Evolutionary conservation across 305 asterid genomes (phyloP).

Genomic region (Striga hermonthica): DNA sequence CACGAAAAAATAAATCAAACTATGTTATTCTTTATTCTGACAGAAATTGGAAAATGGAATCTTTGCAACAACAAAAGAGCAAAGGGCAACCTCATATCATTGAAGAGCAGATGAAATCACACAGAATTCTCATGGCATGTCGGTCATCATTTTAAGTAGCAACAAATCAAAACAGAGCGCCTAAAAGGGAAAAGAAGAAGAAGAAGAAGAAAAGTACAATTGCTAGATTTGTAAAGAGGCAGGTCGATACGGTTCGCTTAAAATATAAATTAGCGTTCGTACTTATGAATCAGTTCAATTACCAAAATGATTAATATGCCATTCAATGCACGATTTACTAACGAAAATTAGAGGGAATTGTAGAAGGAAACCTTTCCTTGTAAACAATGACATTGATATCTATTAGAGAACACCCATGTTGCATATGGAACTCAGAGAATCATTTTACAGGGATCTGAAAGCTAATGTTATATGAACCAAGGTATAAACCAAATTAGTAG

Average conservation of each 20-base stretch:
- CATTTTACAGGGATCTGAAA: constrained; percentile 17
- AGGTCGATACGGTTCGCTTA: neutral
- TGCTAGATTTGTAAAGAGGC: neutral
- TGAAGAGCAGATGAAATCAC: neutral
- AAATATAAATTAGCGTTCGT: neutral
- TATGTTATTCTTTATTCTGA: neutral
- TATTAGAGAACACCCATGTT: neutral
- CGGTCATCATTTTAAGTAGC: constrained; percentile 2
- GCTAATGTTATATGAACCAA: constrained; percentile 19
- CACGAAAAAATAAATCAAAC: too few species aligned
- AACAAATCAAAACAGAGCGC: neutral
- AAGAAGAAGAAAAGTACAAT: too few species aligned
- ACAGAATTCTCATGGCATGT: neutral
- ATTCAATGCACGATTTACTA: neutral
- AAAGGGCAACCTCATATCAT: neutral
- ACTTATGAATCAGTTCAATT: neutral
- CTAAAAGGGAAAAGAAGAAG: neutral
- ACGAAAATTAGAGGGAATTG: too few species aligned
- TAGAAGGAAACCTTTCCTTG: too few species aligned
- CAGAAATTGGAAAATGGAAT: neutral
- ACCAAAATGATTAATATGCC: neutral
- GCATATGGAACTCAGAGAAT: constrained; percentile 7
- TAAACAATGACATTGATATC: too few species aligned
- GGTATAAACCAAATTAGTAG: constrained; percentile 22
- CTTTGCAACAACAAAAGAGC: neutral